Evolutionary conservation across 306 rosid genomes (phyloP).

Genomic region (Inga leiocalycina): DNA sequence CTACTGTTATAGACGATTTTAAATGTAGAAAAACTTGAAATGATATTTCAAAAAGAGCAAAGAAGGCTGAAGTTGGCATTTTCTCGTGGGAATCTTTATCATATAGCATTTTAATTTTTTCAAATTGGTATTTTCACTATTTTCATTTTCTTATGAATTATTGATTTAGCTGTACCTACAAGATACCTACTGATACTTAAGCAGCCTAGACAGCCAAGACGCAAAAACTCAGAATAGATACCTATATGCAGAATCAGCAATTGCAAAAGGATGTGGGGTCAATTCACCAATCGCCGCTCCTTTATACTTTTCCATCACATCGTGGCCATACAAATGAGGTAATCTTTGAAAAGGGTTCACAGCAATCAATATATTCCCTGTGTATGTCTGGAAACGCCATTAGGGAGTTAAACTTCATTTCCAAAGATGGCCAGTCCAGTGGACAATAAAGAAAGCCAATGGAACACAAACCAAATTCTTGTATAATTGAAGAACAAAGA

Average conservation of each 20-base stretch:
- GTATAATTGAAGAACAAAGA: neutral
- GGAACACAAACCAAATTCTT: neutral
- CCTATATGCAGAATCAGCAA: constrained; percentile 97
- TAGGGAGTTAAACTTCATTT: constrained; percentile 32
- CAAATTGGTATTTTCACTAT: neutral
- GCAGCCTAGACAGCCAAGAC: constrained; percentile 6
- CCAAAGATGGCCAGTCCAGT: neutral
- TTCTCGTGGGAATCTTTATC: neutral
- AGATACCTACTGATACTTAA: neutral
- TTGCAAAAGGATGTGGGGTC: constrained; percentile 97
- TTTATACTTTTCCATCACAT: constrained; percentile 80
- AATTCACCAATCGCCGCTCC: constrained; percentile 80
- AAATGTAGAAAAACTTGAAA: neutral
- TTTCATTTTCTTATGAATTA: neutral
- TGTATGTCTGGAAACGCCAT: constrained; percentile 77
- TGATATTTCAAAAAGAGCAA: neutral
- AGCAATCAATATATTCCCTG: constrained; percentile 94
- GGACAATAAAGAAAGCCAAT: neutral
- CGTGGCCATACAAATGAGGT: constrained; percentile 72
- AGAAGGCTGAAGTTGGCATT: constrained; percentile 1
- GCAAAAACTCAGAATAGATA: constrained; percentile 43
- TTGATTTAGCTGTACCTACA: neutral
- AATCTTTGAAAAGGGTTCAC: constrained; percentile 92
- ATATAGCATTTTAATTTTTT: neutral
- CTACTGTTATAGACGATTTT: neutral